A percentile compares a stretch with the other conserved stretches of the same genome.
These are phyloP conservation scores for Claviceps fusiformis DNA, from an alignment of 2,329 filamentous ascomycete species.

Conservation along the genomic window DNA sequence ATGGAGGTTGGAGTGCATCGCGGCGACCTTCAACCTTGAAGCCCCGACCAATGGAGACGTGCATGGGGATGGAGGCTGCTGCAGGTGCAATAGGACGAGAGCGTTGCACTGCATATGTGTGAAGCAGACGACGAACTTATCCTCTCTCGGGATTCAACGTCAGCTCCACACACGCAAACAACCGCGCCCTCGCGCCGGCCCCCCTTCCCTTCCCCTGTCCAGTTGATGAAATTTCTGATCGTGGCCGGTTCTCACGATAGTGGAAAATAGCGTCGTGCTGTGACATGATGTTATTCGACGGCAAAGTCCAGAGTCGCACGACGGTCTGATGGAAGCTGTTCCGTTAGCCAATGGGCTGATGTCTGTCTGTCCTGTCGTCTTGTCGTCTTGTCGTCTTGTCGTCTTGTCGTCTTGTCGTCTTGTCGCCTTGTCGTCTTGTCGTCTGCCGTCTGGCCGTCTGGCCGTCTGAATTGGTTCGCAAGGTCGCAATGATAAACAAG, in stretches of 20 bases:
- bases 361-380: too few relatives aligned
- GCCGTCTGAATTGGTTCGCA: background rate
- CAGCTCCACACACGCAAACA: constrained; percentile 3
- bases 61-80: background rate
- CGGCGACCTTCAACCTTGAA: background rate
- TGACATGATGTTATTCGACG: background rate
- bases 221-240: constrained; percentile 2
- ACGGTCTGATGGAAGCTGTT: background rate
- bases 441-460: too few relatives aligned
- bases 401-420: too few relatives aligned
- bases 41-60: background rate
- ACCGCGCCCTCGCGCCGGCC: too few relatives aligned
- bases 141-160: constrained; percentile 4
- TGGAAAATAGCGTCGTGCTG: background rate
- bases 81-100: constrained; percentile 4
- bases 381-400: too few relatives aligned
- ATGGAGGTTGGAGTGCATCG: background rate
- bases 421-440: too few relatives aligned
- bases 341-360: too few relatives aligned
- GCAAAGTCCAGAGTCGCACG: background rate
- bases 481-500: background rate
- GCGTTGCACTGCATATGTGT: constrained; percentile 3
- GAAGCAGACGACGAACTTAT: constrained; percentile 2
- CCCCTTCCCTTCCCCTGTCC: background rate
- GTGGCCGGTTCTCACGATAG: background rate